Evolutionary conservation across 257 asterid genomes (phyloP).

Genomic region (Fraxinus americana): DNA sequence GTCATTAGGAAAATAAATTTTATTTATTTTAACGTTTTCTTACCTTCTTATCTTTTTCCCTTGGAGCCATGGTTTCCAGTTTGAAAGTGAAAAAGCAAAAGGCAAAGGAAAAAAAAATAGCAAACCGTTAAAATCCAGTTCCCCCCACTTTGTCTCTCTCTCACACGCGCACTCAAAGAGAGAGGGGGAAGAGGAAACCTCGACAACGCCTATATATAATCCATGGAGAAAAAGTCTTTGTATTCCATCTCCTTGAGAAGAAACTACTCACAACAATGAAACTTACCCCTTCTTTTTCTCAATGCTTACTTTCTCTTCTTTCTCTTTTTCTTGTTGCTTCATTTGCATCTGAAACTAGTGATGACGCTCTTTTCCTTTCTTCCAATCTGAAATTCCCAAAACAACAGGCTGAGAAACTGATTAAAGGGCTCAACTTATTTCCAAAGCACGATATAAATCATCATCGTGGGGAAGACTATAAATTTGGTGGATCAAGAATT

Average conservation of each 20-base stretch:
- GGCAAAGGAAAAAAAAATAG: not conserved
- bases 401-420: slow-evolving; percentile 22
- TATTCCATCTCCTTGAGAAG: not conserved
- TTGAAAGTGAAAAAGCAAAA: not conserved
- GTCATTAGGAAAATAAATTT: no score
- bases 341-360: slow-evolving; percentile 10
- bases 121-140: not conserved
- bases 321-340: not conserved
- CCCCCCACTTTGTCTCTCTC: not conserved
- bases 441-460: slow-evolving; percentile 27
- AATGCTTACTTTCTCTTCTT: not conserved
- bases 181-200: not conserved
- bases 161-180: not conserved
- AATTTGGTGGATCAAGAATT: slow-evolving; percentile 14
- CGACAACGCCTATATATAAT: slow-evolving; percentile 2
- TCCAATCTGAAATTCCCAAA: slow-evolving; percentile 16
- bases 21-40: no score
- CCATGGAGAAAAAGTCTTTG: not conserved
- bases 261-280: slow-evolving; percentile 14
- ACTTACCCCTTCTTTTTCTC: not conserved
- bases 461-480: not conserved
- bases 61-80: not conserved
- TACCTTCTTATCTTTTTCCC: not conserved
- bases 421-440: slow-evolving; percentile 26
- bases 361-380: slow-evolving; percentile 1